Conservation (phyloP, 345 rosid species). For the Dovyalis caffra region DNA sequence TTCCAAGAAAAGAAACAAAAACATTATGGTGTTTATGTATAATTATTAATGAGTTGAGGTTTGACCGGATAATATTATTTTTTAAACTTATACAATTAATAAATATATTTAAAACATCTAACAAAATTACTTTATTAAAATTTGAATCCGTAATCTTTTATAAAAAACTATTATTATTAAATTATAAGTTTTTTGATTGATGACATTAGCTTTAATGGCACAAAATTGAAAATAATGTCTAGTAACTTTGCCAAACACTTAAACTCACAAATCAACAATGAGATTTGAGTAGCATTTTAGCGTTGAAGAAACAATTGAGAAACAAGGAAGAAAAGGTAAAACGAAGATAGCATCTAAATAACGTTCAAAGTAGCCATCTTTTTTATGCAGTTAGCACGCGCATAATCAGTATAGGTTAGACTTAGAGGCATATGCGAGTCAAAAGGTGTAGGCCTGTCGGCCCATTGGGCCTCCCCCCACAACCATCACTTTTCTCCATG, state of each 20-base stretch:
- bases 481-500: not conserved
- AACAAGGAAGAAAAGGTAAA: not conserved
- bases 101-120: too few relatives aligned
- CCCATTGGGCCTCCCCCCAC: conserved; percentile 26
- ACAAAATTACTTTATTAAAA: too few relatives aligned
- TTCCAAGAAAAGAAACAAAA: not conserved
- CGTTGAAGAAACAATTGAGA: not conserved
- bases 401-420: not conserved
- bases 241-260: not conserved
- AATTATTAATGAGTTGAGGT: not conserved
- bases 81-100: too few relatives aligned
- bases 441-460: conserved; percentile 4
- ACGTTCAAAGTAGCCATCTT: not conserved
- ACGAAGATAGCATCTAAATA: too few relatives aligned
- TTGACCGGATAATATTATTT: too few relatives aligned
- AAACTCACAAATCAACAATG: not conserved
- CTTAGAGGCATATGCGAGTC: not conserved
- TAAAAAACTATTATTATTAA: too few relatives aligned
- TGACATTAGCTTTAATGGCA: too few relatives aligned
- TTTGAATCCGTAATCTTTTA: too few relatives aligned
- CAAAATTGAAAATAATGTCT: too few relatives aligned
- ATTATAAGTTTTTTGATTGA: too few relatives aligned
- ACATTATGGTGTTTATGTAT: not conserved
- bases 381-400: not conserved
- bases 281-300: not conserved